Conservation (phyloP, 1,284 basidiomycete genomes). For the Violaceomyces palustris region DNA sequence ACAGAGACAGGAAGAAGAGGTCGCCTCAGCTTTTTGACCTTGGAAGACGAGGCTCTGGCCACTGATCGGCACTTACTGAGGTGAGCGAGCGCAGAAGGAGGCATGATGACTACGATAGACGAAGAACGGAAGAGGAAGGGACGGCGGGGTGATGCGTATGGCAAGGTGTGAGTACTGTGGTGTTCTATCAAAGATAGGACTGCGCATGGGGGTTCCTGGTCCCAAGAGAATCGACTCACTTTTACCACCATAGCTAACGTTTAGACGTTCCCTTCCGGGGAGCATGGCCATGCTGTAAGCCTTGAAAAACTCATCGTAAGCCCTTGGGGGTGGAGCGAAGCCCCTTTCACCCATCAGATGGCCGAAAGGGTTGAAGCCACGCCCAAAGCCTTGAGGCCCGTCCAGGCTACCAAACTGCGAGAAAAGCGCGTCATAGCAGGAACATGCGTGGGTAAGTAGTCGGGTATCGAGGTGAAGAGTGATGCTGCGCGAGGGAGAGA, state of each 20-base stretch:
- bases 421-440: too few species aligned
- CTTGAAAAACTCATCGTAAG: constrained; percentile 51
- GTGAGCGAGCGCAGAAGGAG: constrained; percentile 83
- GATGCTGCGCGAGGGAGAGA: too few species aligned
- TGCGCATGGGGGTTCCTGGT: not conserved
- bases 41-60: too few species aligned
- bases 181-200: too few species aligned
- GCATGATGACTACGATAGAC: constrained; percentile 97
- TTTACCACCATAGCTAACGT: constrained; percentile 93
- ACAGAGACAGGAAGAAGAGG: too few species aligned
- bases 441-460: too few species aligned
- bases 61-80: constrained; percentile 61
- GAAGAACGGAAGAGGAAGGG: too few species aligned
- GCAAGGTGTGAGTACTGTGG: too few species aligned
- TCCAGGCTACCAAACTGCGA: too few species aligned
- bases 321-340: constrained; percentile 36
- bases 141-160: too few species aligned
- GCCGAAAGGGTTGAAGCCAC: constrained; percentile 13
- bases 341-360: constrained; percentile 37
- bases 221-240: constrained; percentile 62
- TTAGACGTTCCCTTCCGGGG: constrained; percentile 71
- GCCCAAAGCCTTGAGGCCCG: too few species aligned
- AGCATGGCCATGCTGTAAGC: constrained; percentile 83
- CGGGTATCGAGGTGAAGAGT: too few species aligned
- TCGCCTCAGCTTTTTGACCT: not conserved